Percentiles rank a stretch among this genome's conserved stretches.
phyloP scores from a whole-genome alignment of 139 green algal genomes.

The Tetraselmis striata region DNA sequence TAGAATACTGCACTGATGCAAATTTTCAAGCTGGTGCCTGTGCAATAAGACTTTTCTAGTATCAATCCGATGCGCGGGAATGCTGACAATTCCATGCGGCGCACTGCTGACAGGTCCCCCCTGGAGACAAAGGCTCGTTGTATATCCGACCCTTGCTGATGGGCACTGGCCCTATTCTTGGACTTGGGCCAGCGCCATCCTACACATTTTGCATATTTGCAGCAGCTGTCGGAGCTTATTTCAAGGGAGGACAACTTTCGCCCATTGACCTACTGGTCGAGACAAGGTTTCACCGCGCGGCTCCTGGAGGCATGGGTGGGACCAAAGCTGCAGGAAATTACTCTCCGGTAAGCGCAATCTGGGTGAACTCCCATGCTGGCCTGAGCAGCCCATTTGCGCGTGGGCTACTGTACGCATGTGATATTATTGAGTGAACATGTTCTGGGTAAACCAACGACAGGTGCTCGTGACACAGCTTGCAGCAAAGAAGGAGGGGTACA shows the following conservation, averaged over 20 bases:
- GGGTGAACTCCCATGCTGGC: no score
- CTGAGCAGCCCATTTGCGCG: no score
- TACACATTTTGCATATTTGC: slow-evolving; percentile 91
- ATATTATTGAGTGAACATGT: no score
- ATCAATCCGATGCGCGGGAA: no score
- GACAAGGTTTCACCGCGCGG: slow-evolving; percentile 88
- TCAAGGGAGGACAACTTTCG: slow-evolving; percentile 90
- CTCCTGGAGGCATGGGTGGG: slow-evolving; percentile 88
- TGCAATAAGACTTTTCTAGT: no score
- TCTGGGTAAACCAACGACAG: no score
- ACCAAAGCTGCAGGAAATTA: slow-evolving; percentile 98
- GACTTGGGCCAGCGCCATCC: slow-evolving; percentile 81
- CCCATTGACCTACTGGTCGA: slow-evolving; percentile 97
- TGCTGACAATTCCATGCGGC: no score
- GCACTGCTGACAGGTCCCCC: no score
- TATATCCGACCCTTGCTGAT: slow-evolving; percentile 94
- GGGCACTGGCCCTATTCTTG: slow-evolving; percentile 88
- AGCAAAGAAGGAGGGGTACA: slow-evolving; percentile 83
- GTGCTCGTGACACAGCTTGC: slow-evolving; percentile 80
- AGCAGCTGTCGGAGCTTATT: slow-evolving; percentile 91
- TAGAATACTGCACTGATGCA: no score
- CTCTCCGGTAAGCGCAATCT: slow-evolving; percentile 72
- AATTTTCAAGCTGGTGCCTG: no score
- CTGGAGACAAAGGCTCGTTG: slow-evolving; percentile 84
- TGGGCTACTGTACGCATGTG: no score